Base-by-base conservation (phyloP, 208 protist species). In the Trypanosoma rangeli region DNA sequence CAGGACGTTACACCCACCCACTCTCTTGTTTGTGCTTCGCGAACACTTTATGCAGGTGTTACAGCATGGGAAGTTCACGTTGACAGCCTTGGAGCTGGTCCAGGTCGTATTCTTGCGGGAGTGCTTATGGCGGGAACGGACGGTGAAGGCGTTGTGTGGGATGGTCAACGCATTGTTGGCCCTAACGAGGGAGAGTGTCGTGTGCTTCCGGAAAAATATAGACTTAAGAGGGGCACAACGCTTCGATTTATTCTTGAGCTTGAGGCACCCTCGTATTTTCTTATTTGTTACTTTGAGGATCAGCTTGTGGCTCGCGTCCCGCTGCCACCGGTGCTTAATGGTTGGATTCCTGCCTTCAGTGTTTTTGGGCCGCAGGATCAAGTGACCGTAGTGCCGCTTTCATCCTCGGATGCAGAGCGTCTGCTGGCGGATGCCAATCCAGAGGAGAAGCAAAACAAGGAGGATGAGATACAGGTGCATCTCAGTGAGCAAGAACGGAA, bases 101-200 rank as follows among this genome's bases (percentile, higher is more conserved):
- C 69, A 15, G 69, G 75, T 22, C 76, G 65, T 5, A 48, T 81
- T 24, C 76, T 81, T 56, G 70, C 70, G 0, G 76, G 76, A 0
- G 67, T 78, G 1, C 46, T 72, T 16, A 69, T 81, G 50, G 65
- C 59, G 18, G 70, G 68, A 44, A 64, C 61, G 0, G 70, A 73
- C 33, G 76, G 76, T 24, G 70, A 74, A 55, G 76, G 76, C 1
- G 71, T 81, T 29, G 76, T 81, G 37, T 81, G 76, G 69, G 76
- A 81, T 64, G 76, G 76, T 3, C 64, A 64, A 13, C 70, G 70
- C n/a, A 73, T 81, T 56, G 64, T 81, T 18, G 76, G 76, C 0
- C 76, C 76, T 2, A 62, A 55, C 55, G 70, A 71, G 39, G 76
- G 70, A 1, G 68, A 81, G 54, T 70, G 62, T 28, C 70, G 64